Base-by-base conservation (phyloP, 768 basidiomycete species). In the Xerocomellus dryophilus region DNA sequence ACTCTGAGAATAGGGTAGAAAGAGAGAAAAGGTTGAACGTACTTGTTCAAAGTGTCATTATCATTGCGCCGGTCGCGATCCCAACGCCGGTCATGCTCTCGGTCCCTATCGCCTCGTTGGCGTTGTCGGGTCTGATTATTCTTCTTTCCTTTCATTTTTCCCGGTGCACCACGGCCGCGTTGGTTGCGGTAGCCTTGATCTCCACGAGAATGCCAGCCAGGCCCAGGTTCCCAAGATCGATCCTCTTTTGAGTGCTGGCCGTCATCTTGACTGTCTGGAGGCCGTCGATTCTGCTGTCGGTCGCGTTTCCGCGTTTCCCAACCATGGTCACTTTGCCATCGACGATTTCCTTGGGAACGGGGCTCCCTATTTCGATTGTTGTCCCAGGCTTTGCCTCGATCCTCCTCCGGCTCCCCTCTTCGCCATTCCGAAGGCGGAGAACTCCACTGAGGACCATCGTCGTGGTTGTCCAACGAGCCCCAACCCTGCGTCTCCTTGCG, bases 11-110 rank as follows among this genome's bases (percentile, higher is more conserved):
- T 17, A 46, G 43, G 32, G 49, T 47, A 40, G 58, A 48, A 38
- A 36, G 36, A 43, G 51, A 31, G 50, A 51, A 45, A 53, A 54
- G 34, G 47, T 20, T 44, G 36, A 12, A 71, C 84, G 43, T 70
- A 92, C 90, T 90, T 91, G 70, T 90, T 91, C 47, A 84, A 68
- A 61, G 78, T 80, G n/a, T 79, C 77, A 50, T 90, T 86, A 41
- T 89, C 85, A 23, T 70, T 72, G 49, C 76, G 72, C 59, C 78
- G 78, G 58, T 74, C 75, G 23, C 74, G 75, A 51, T 73, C 71
- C 62, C 68, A 67, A 11, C 61, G 60, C 8, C 59, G 54, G 43
- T 70, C 69, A 44, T 60, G 43, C 36, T 65, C 65, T 34, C 61
- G 58, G 41, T 70, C 68, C 48, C 15, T 61, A 51, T 70, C 69